Base-by-base conservation (phyloP, 768 basidiomycete species). In the Clitopilus passeckerianus region DNA sequence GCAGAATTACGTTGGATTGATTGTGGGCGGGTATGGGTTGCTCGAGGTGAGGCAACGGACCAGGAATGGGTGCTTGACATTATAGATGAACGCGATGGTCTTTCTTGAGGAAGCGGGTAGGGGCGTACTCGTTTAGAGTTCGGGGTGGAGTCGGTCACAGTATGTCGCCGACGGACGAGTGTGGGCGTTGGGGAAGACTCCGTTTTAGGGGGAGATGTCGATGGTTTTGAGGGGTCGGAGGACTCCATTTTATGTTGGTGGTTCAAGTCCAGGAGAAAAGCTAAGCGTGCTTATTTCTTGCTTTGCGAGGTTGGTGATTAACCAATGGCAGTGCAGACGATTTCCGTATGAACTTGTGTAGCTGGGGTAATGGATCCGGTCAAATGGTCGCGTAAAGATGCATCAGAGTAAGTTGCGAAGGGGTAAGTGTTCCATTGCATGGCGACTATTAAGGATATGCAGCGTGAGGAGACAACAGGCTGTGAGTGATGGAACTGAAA, bases 181-280 rank as follows among this genome's bases (percentile, higher is more conserved):
- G 20, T 34, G 23, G 43, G 56, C 14, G 57, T 24, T 24, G 57
- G 23, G 14, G 56, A 57, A 54, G 60, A 27, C 54, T 33, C 16
- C 46, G 16, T 12, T 46, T 60, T 65, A 53, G 74, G 71, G 60
- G 77, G 73, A 54, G 72, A 76, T 35, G 77, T 66, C 62, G 76
- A 67, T 68, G 74, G 67, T 56, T 70, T 70, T 59, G 69, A 67
- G 43, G 70, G 68, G 59, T 77, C 74, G 56, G 59, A 57, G 57
- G 70, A 62, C 68, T 83, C 80, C 64, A 76, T 72, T 80, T 84
- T 81, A 79, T 83, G 78, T 68, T 68, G 59, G 64, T 61, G 59
- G 62, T 60, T 59, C 56, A 57, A 61, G 61, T 57, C 65, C 66
- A 58, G 69, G 57, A 62, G 67, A 57, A 61, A 65, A 57, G 63